A percentile compares a stretch with the other conserved stretches of the same genome.
Conservation (phyloP, 768 basidiomycete species). For the Gautieria morchelliformis region DNA sequence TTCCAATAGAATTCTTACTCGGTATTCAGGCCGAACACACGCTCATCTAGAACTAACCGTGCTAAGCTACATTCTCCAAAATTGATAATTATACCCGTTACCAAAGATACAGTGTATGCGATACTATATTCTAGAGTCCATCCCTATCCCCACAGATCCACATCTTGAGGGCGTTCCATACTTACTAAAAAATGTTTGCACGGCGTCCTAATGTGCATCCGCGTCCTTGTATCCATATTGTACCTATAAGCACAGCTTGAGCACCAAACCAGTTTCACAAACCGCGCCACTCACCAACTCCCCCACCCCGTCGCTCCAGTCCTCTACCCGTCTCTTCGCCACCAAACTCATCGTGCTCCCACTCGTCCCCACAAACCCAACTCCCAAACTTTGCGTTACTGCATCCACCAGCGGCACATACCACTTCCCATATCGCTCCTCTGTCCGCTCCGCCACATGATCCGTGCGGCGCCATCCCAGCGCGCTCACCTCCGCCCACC, state of each 20-base stretch:
- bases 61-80: too few relatives aligned
- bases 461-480: conserved; percentile 46
- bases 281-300: not conserved
- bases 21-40: too few relatives aligned
- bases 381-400: conserved; percentile 55
- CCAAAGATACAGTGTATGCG: too few relatives aligned
- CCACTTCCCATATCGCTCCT: conserved; percentile 40
- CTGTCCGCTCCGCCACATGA: conserved; percentile 33
- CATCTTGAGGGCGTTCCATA: too few relatives aligned
- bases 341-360: conserved; percentile 62
- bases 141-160: too few relatives aligned
- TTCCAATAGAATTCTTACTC: too few relatives aligned
- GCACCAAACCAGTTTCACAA: not conserved
- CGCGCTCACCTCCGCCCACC: conserved; percentile 45
- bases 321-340: conserved; percentile 56
- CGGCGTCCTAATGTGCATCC: not conserved
- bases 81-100: too few relatives aligned
- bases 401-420: conserved; percentile 69
- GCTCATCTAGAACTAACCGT: too few relatives aligned
- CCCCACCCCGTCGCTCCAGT: conserved; percentile 33
- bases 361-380: conserved; percentile 66
- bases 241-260: not conserved
- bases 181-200: too few relatives aligned
- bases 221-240: not conserved
- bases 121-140: too few relatives aligned